Base-by-base conservation (phyloP, 768 basidiomycete species). In the Hemileccinum impolitum region DNA sequence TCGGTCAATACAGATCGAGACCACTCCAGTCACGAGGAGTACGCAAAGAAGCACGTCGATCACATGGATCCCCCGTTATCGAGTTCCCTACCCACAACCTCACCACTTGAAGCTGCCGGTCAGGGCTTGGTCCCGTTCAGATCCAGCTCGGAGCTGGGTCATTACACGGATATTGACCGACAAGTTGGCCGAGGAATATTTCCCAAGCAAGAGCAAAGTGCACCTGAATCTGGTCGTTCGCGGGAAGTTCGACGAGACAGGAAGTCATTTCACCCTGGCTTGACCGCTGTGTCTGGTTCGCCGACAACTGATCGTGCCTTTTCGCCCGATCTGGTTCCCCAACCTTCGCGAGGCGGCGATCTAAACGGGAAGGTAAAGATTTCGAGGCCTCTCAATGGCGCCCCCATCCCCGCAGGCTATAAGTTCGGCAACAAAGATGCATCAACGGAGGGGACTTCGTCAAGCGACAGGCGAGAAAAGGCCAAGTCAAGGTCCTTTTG, bases 401-500 rank as follows among this genome's bases (percentile, higher is more conserved):
- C 81, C 13, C 89, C 86, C 37, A 88, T 95, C 32, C 93, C 93
- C 4, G 79, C 81, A 30, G 92, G 92, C 0, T 91, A 86, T 76
- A 94, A 94, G 69, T 97, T 94, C 62, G 91, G 88, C 11, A 73
- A 79, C 40, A 93, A 92, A 68, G 89, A 87, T 34, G 66, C 77
- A 39, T 63, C 76, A 14, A 63, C 70, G 17, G 75, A 77, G 35
- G 57, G 72, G 32, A 63, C 72, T 39, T 58, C 64, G 13, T 64
- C 61, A 37, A 82, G 63, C 51, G 91, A 94, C 52, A 78, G 94
- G 65, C 79, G 92, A 49, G 87, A 92, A 63, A 97, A 94, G 72
- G 87, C 89, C 18, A 94, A 94, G 72, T 93, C 90, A 51, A 81
- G 90, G 41, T 84, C 84, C 7, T 96, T 98, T 74, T 96, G 94